phyloP scores from a whole-genome alignment of 768 basidiomycete genomes.

The Boletales sp. region DNA sequence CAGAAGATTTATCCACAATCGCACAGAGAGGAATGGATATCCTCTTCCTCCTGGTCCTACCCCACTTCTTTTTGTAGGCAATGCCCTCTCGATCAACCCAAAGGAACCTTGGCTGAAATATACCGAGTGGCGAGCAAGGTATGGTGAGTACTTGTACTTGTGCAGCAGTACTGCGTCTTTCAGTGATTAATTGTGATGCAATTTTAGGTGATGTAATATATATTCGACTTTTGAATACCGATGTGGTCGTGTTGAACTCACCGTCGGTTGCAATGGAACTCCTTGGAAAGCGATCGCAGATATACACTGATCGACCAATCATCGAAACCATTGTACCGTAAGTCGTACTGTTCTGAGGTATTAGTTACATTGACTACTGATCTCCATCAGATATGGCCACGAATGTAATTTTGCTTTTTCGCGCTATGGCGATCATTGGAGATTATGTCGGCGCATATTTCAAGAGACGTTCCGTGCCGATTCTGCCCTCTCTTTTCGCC shows the following conservation, averaged over 20 bases:
- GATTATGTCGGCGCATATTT: constrained; percentile 1
- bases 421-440: neutral
- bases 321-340: constrained; percentile 10
- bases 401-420: constrained; percentile 1
- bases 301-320: constrained; percentile 48
- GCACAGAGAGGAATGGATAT: neutral
- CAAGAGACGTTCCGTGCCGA: constrained; percentile 2
- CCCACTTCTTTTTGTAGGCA: constrained; percentile 2
- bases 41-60: constrained; percentile 12
- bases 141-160: constrained; percentile 10
- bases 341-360: neutral
- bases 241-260: constrained; percentile 42
- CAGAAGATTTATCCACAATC: neutral
- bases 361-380: neutral
- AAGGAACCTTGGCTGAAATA: neutral
- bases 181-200: neutral
- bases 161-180: no score
- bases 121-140: constrained; percentile 1
- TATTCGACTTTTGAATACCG: constrained; percentile 42
- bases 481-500: neutral
- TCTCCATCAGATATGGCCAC: constrained; percentile 3
- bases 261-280: constrained; percentile 39
- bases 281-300: constrained; percentile 40
- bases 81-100: constrained; percentile 1
- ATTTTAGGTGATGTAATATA: constrained; percentile 42